Evolutionary conservation across 2,329 filamentous ascomycete genomes (phyloP).

Genomic region (Ascochyta lentis): DNA sequence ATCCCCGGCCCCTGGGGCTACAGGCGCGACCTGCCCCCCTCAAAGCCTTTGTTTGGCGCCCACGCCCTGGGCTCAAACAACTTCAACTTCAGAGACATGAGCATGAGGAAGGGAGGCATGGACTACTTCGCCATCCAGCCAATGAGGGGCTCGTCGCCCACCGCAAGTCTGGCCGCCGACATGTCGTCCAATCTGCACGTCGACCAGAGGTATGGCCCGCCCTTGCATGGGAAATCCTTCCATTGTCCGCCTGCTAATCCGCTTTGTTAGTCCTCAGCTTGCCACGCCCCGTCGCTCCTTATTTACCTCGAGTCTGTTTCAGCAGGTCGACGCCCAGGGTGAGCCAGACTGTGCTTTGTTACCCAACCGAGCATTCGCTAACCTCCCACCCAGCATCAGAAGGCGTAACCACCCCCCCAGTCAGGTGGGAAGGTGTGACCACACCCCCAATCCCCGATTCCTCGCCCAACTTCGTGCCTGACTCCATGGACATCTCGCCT

Average conservation of each 20-base stretch:
- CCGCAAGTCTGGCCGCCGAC: slow-evolving; percentile 88
- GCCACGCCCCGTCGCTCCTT: slow-evolving; percentile 84
- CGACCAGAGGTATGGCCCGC: slow-evolving; percentile 77
- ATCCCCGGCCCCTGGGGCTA: slow-evolving; percentile 70
- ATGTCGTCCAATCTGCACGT: slow-evolving; percentile 97
- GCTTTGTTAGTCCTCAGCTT: slow-evolving; percentile 72
- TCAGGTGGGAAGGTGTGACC: slow-evolving; percentile 70
- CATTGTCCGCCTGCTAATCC: slow-evolving; percentile 46
- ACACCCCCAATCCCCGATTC: slow-evolving; percentile 86
- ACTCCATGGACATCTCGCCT: slow-evolving; percentile 93
- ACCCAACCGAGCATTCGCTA: slow-evolving; percentile 27
- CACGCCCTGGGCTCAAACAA: slow-evolving; percentile 66
- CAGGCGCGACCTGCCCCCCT: slow-evolving; percentile 61
- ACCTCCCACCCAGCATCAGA: slow-evolving; percentile 39
- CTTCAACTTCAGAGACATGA: slow-evolving; percentile 79
- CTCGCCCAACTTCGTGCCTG: slow-evolving; percentile 74
- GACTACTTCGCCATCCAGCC: slow-evolving; percentile 87
- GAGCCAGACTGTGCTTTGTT: slow-evolving; percentile 46
- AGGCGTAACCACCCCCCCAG: slow-evolving; percentile 54
- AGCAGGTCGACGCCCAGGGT: slow-evolving; percentile 65
- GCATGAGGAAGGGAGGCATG: slow-evolving; percentile 70
- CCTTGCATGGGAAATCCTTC: slow-evolving; percentile 33
- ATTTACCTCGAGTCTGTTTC: slow-evolving; percentile 76
- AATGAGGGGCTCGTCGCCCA: slow-evolving; percentile 85
- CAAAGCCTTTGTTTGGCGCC: slow-evolving; percentile 61